Evolutionary conservation across 768 basidiomycete species (phyloP), one percentile per base, ranked within the genome.

Genomic region (Russula brevipes): DNA sequence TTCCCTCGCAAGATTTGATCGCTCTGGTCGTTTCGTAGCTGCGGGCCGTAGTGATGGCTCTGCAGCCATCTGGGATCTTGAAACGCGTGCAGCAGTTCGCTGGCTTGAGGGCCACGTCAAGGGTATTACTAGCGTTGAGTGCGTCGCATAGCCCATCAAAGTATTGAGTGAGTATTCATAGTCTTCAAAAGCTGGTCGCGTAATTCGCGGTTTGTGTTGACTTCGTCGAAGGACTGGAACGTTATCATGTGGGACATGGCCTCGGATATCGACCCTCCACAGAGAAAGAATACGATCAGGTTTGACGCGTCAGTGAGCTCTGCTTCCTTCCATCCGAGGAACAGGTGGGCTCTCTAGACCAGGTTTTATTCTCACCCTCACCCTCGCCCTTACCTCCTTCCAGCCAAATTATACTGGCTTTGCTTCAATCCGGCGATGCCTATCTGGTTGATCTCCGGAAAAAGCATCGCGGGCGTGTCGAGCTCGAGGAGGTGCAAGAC

Each of bases 181-280:
- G 57, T 65, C 66, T 55, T 54, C 51, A 56, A 49, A 71, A 98
- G 96, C 73, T 98, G 97, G 97, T 96, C 94, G 10, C 82, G 87
- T 57, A 87, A 97, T 74, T 94, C 93, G n/a, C 84, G 94, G 63
- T 98, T 89, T 75, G 78, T 98, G 47, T 76, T 98, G 50, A 91
- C 91, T 1, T 85, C 93, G 2, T 95, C 94, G 2, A 91, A 90
- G 70, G 97, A 99, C 72, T 94, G 93, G 87, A 98, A 96, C 66
- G 83, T 88, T 46, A 87, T 97, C 56, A 77, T 97, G 49, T 98
- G 96, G 96, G 97, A 99, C 73, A 78, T 99, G 16, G 84, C 85
- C 10, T 87, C 84, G 0, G 77, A 81, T 14, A 80, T 76, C 57
- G 87, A 91, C 63, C 89, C 89, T 0, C 82, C 84, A 46, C 88